Percentiles rank a stretch among this genome's conserved stretches.
Conservation (phyloP, 345 rosid species). For the Populus pruinosa region DNA sequence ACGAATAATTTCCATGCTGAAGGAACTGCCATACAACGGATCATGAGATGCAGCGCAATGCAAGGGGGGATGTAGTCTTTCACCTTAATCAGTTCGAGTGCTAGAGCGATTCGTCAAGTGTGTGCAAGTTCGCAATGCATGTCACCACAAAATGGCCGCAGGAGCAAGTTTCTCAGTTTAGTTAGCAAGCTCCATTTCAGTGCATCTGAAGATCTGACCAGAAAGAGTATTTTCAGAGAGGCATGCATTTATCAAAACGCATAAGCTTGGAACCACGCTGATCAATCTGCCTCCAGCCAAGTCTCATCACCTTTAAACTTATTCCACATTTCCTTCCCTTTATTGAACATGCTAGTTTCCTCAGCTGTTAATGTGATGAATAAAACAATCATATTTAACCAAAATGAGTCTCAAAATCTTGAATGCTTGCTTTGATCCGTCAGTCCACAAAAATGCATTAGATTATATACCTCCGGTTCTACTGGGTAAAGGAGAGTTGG, state of each 20-base stretch:
- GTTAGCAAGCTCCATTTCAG: conserved; percentile 11
- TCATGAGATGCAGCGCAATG: conserved; percentile 10
- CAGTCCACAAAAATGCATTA: conserved; percentile 10
- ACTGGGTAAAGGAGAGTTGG: conserved; percentile 38
- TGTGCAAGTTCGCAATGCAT: conserved; percentile 15
- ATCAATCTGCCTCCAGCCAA: conserved; percentile 8
- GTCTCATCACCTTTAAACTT: conserved; percentile 16
- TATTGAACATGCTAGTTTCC: conserved; percentile 23
- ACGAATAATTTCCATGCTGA: not conserved
- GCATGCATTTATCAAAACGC: conserved; percentile 3
- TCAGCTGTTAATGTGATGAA: conserved; percentile 19
- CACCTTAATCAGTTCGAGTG: conserved; percentile 12
- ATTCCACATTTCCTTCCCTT: conserved; percentile 16
- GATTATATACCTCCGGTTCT: conserved; percentile 31
- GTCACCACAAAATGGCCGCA: conserved; percentile 3
- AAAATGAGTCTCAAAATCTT: conserved; percentile 13
- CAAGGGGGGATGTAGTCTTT: not conserved
- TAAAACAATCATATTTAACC: conserved; percentile 12
- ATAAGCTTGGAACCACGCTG: conserved; percentile 2
- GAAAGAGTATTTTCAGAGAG: conserved; percentile 11
- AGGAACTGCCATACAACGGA: conserved; percentile 15
- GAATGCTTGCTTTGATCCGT: conserved; percentile 1
- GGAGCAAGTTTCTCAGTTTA: conserved; percentile 14
- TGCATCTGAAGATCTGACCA: conserved; percentile 9
- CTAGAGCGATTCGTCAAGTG: conserved; percentile 18